Base-by-base conservation (phyloP, 768 basidiomycete genomes). In the Rhodotorula toruloides region DNA sequence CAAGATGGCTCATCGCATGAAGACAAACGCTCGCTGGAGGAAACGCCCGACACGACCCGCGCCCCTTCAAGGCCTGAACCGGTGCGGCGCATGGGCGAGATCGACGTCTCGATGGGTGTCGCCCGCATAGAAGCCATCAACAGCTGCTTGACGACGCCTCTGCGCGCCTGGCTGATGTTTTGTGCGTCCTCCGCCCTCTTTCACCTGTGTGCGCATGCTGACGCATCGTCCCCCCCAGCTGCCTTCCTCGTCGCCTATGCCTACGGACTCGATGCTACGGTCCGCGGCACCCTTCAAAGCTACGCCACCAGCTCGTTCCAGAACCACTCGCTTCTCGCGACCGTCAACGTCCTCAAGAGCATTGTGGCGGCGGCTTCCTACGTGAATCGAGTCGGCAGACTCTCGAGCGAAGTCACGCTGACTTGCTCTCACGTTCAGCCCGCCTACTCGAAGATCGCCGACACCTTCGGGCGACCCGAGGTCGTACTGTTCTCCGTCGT, bases 391-490 rank as follows among this genome's bases (percentile, higher is more conserved):
- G n/a, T n/a, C 22, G 44, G 19, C 25, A 46, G 22, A 46, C 5
- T 3, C n/a, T n/a, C 6, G 46, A 47, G 44, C 25, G 27, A 29
- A 2, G 27, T 48, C 27, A 48, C 29, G 25, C 9, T 46, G 13
- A 4, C 46, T 10, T 19, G 11, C 19, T 7, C 29, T 12, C 47
- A 48, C 29, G 27, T 27, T 48, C 47, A 48, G 27, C 47, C 61
- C 1, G 43, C 54, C 4, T 47, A 68, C 55, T 73, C 75, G 49
- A 76, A 77, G 58, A 66, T 78, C 56, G 69, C 71, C 21, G 75
- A 77, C 58, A 66, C 71, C 21, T 77, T 78, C 56, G 78, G 78
- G 1, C 74, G 78, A 4, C 40, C 72, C 37, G 68, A 71, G 32
- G 66, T 77, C 53, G 40, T 77, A 43, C 43, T 73, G 31, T 67